Conservation (phyloP, 495 filamentous ascomycete genomes). For the Diplogelasinospora grovesii region DNA sequence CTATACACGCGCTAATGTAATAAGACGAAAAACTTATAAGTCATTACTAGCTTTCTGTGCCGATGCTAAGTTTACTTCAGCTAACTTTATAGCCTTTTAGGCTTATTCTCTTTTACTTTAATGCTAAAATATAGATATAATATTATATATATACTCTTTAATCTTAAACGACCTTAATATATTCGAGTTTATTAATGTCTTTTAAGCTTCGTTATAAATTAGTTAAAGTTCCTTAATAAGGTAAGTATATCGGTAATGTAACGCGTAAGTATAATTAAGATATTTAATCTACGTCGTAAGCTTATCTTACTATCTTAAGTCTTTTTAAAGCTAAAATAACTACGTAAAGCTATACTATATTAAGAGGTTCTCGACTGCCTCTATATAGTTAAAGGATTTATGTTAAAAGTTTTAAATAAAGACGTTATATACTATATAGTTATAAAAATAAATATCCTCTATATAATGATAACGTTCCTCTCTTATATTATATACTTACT, state of each 20-base stretch:
- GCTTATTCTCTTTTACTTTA: background rate
- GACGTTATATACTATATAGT: too few species aligned
- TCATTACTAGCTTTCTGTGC: background rate
- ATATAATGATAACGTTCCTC: too few species aligned
- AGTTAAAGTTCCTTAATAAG: background rate
- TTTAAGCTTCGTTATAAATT: conserved; percentile 6
- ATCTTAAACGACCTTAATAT: conserved; percentile 8
- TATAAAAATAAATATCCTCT: too few species aligned
- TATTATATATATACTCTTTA: conserved; percentile 1
- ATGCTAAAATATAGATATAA: background rate
- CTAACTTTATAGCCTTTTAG: background rate
- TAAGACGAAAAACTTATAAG: background rate
- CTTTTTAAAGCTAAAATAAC: conserved; percentile 13
- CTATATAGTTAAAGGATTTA: conserved; percentile 8
- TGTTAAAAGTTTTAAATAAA: too few species aligned
- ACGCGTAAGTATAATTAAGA: conserved; percentile 13
- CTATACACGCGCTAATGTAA: background rate
- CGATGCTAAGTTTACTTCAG: too few species aligned
- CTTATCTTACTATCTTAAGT: conserved; percentile 19
- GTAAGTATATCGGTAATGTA: conserved; percentile 4
- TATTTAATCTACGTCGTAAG: conserved; percentile 29
- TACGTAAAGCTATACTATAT: conserved; percentile 9
- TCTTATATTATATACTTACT: too few species aligned
- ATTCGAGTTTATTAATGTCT: conserved; percentile 4
- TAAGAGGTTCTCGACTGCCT: conserved; percentile 10